Evolutionary conservation across 148 eudicot genomes (phyloP).

Genomic region (Diospyros kaki): DNA sequence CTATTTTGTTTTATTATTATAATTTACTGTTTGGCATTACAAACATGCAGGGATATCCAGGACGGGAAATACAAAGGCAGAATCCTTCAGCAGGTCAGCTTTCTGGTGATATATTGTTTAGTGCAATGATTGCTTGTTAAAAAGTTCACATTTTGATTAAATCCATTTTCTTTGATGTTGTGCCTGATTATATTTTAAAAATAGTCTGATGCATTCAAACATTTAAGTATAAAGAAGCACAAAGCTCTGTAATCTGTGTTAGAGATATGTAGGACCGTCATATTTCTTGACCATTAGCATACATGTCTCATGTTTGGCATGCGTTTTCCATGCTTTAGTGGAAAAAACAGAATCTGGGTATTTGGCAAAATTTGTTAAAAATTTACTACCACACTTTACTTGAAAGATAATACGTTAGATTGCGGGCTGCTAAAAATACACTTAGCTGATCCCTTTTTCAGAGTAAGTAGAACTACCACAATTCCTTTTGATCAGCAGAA

Average conservation of each 20-base stretch:
- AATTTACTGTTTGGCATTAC: too few relatives aligned
- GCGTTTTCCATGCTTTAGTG: not conserved
- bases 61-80: slow-evolving; percentile 36
- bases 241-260: not conserved
- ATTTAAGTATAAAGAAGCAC: not conserved
- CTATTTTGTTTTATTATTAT: not conserved
- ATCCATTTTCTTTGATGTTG: not conserved
- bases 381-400: not conserved
- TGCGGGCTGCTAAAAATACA: too few relatives aligned
- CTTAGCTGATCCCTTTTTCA: too few relatives aligned
- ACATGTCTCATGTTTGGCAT: not conserved
- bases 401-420: too few relatives aligned
- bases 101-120: slow-evolving; percentile 28
- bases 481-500: too few relatives aligned
- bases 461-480: too few relatives aligned
- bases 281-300: not conserved
- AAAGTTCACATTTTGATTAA: not conserved
- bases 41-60: slow-evolving; percentile 40
- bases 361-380: not conserved
- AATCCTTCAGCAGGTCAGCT: slow-evolving; percentile 31
- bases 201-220: not conserved
- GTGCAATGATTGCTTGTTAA: slow-evolving; percentile 3
- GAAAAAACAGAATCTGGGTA: not conserved
- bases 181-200: not conserved
- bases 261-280: not conserved